Base-by-base conservation (phyloP, 75 land plant genomes). In the Pinus albicaulis region DNA sequence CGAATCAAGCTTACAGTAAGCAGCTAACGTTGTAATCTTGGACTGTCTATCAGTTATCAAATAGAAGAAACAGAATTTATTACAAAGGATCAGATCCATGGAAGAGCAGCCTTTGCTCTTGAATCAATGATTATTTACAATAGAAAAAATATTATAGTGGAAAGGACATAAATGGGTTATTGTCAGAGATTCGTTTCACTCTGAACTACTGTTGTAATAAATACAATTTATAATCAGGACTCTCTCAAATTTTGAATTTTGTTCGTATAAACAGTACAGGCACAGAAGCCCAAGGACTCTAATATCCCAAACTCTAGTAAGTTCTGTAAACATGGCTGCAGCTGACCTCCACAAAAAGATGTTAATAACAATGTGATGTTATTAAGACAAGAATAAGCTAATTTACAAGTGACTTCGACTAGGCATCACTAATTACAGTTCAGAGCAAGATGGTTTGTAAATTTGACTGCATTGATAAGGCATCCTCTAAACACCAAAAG, bases 351-450 rank as follows among this genome's bases (percentile, higher is more conserved):
- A 41, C 41, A 7, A 8, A 38, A 68, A 38, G 52, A 41, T 8
- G n/a, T n/a, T 2, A 38, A 68, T 36, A 36, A 14, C 71, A 38
- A 36, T 68, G 23, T 19, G 23, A 68, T 68, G 48, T 38, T 68
- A 68, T 68, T 68, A 68, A 68, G 38, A 38, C 23, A 41, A 41
- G 48, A 68, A 68, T 68, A 48, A 48, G 12, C 53, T 68, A n/a
- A 19, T 68, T 68, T 68, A 68, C 71, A 68, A n/a, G 31, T 19
- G 41, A 41, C 71, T 68, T 68, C 13, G 34, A 68, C 53, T 68
- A 68, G 34, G 23, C 48, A 64, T 17, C 19, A 28, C 68, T 64
- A 28, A 6, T 17, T 23, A 38, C 52, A 20, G 52, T 38, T 44
- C 52, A 41, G 14, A 19, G 22, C 53, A 68, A 41, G 4, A 64